Evolutionary conservation across 345 rosid genomes (phyloP).

Genomic region (Lepidium aucheri): DNA sequence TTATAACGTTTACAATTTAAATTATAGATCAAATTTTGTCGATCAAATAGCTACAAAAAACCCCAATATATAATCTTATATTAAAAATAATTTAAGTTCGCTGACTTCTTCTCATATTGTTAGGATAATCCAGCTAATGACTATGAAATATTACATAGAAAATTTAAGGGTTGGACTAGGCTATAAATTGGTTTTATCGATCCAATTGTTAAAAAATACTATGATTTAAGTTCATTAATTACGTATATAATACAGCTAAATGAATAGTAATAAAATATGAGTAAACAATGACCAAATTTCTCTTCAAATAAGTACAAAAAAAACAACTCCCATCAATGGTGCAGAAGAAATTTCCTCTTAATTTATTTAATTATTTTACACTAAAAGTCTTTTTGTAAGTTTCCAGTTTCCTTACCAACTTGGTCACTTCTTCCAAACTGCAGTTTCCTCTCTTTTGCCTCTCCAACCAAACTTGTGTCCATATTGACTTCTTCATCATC

Average conservation of each 20-base stretch:
- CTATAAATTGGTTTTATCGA: too few relatives aligned
- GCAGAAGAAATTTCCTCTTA: slow-evolving; percentile 14
- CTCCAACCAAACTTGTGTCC: neutral
- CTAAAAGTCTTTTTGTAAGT: slow-evolving; percentile 9
- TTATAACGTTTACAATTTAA: too few relatives aligned
- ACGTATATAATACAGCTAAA: neutral
- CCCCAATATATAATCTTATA: too few relatives aligned
- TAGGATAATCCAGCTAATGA: too few relatives aligned
- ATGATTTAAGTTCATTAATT: neutral
- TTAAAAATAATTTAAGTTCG: too few relatives aligned
- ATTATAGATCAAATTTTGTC: too few relatives aligned
- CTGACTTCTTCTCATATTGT: too few relatives aligned
- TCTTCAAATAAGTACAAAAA: slow-evolving; percentile 6
- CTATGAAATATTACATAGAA: too few relatives aligned
- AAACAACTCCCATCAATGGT: neutral
- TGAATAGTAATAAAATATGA: neutral
- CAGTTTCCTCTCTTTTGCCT: slow-evolving; percentile 28
- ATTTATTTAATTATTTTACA: neutral
- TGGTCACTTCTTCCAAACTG: slow-evolving; percentile 7
- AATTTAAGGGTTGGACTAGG: too few relatives aligned
- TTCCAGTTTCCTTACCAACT: slow-evolving; percentile 10
- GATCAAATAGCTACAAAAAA: too few relatives aligned
- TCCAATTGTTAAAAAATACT: too few relatives aligned
- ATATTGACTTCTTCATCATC: slow-evolving; percentile 13
- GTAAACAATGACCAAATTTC: neutral